Evolutionary conservation across 768 basidiomycete species (phyloP), one percentile per base, ranked within the genome.

Genomic region (Mycena latifolia): DNA sequence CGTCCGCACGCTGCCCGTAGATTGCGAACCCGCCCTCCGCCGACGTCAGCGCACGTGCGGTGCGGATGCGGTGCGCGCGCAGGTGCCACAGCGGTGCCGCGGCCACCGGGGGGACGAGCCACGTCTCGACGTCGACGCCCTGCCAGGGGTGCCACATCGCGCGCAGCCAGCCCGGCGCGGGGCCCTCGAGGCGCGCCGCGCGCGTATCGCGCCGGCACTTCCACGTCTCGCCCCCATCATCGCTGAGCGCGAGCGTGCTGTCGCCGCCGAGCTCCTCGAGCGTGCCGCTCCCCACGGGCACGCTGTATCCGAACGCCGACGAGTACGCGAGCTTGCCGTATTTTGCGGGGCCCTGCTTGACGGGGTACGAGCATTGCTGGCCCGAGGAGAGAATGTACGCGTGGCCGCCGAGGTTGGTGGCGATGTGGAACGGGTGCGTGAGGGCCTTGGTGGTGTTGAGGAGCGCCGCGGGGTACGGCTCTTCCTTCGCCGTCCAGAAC

Each of bases 241-340:
- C 91, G 71, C 86, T 88, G 35, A 94, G 77, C 15, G 91, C 91
- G 43, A 93, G 81, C 62, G 90, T 88, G 67, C 81, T 89, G 74
- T 94, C 92, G 0, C 86, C 90, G 8, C 87, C 90, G 8, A 88
- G 80, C 75, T 93, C 91, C 66, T 92, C 91, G 43, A 92, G 82
- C 8, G 88, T 89, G 50, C 86, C 84, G 73, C 82, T 86, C 11
- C 89, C 89, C 0, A 88, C 87, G 8, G 91, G 89, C 12, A 92
- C 89, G 69, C 87, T 89, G 77, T 92, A 93, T 17, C 91, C 92
- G 72, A 93, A 92, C 7, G 89, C 85, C n/a, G 89, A 85, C 2
- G 89, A 91, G 75, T 94, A 93, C 2, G 89, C 87, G 61, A 92
- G 81, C 75, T 92, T 92, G 57, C 91, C 90, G 77, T 93, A 93